Conservation (phyloP, 2,329 filamentous ascomycete species). For the Pezicula radicicola region DNA sequence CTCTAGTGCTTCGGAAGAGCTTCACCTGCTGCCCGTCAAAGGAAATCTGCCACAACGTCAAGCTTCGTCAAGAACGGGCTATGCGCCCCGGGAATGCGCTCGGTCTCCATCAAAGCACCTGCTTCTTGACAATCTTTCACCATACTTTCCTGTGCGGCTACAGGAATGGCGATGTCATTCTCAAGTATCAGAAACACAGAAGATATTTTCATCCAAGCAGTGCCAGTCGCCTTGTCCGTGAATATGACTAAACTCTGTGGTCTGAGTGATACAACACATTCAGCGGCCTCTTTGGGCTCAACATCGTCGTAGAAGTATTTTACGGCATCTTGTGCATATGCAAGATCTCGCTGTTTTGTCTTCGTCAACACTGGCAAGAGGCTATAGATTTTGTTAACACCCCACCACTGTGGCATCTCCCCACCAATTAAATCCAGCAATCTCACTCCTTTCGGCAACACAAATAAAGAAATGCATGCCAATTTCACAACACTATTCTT, state of each 20-base stretch:
- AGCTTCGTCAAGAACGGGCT: constrained; percentile 12
- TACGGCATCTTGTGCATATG: background rate
- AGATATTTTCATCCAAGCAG: constrained; percentile 14
- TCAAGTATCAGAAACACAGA: constrained; percentile 14
- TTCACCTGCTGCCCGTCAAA: constrained; percentile 8
- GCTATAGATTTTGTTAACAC: background rate
- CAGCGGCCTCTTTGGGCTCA: constrained; percentile 6
- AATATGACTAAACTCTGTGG: constrained; percentile 12
- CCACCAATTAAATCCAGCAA: constrained; percentile 5
- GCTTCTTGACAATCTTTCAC: constrained; percentile 3
- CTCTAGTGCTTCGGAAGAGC: background rate
- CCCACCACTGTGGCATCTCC: background rate
- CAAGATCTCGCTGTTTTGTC: background rate
- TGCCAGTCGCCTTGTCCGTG: constrained; percentile 1
- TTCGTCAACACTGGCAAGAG: background rate
- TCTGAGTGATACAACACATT: constrained; percentile 8
- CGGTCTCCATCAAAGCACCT: constrained; percentile 9
- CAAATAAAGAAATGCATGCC: constrained; percentile 11
- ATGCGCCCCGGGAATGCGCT: constrained; percentile 9
- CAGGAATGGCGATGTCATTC: constrained; percentile 12
- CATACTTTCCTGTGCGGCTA: constrained; percentile 11
- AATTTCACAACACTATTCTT: constrained; percentile 28
- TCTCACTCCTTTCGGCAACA: constrained; percentile 7
- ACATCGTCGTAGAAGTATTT: constrained; percentile 12
- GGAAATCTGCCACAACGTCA: constrained; percentile 5